phyloP scores from a whole-genome alignment of 306 rosid genomes.

The Lathyrus oleraceus region DNA sequence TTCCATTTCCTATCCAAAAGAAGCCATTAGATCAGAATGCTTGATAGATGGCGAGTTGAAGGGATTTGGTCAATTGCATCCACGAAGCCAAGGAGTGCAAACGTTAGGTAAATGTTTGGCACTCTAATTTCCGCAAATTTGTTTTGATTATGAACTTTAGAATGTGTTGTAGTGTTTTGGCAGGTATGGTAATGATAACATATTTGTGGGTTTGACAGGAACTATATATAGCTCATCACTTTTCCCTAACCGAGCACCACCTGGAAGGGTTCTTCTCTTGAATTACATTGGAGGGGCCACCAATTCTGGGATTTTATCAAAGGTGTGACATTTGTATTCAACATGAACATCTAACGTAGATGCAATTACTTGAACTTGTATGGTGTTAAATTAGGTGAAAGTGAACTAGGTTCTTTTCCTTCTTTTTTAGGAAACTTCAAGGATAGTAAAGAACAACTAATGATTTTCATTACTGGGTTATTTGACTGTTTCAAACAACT shows the following conservation, averaged over 20 bases:
- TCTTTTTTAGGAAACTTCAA: background rate
- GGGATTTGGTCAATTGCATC: conserved; percentile 97
- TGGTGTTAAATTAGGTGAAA: conserved; percentile 24
- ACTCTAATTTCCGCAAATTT: conserved; percentile 1
- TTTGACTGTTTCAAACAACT: conserved; percentile 27
- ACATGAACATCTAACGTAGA: conserved; percentile 26
- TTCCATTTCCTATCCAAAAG: conserved; percentile 93
- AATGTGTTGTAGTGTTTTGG: conserved; percentile 27
- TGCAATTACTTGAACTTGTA: conserved; percentile 27
- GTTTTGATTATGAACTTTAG: conserved; percentile 11
- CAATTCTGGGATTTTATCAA: conserved; percentile 74
- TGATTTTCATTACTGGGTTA: conserved; percentile 19
- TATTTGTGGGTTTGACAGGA: conserved; percentile 58
- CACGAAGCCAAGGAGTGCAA: conserved; percentile 96
- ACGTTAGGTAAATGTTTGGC: conserved; percentile 65
- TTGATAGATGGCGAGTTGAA: conserved; percentile 78
- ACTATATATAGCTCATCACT: conserved; percentile 97
- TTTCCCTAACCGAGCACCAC: conserved; percentile 91
- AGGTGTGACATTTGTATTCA: conserved; percentile 54
- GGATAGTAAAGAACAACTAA: conserved; percentile 12
- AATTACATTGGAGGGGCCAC: conserved; percentile 99
- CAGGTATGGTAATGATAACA: conserved; percentile 31
- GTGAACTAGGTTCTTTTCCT: background rate
- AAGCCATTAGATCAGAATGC: conserved; percentile 84
- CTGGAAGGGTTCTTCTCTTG: conserved; percentile 88